Conservation (phyloP, 2,329 filamentous ascomycete genomes). For the Fusarium fujikuroi region DNA sequence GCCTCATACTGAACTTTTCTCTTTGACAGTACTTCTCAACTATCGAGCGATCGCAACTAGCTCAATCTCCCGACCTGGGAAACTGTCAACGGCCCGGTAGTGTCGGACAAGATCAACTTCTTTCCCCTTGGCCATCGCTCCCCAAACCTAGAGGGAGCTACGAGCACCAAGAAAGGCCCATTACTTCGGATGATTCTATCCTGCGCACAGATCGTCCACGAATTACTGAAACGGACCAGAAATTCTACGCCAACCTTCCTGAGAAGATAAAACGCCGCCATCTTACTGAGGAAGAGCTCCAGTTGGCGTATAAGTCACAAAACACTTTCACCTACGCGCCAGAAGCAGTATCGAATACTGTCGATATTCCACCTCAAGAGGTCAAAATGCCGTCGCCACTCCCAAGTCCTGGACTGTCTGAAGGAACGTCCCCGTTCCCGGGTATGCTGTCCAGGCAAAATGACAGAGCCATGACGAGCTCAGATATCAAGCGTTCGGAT, state of each 20-base stretch:
- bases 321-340: conserved; percentile 50
- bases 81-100: conserved; percentile 30
- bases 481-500: conserved; percentile 54
- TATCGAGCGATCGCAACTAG: conserved; percentile 75
- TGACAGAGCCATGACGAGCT: conserved; percentile 26
- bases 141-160: conserved; percentile 27
- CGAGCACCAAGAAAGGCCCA: conserved; percentile 30
- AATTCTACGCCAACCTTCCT: conserved; percentile 76
- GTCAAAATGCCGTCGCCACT: conserved; percentile 39
- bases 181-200: conserved; percentile 32
- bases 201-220: conserved; percentile 41
- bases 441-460: conserved; percentile 42
- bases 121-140: conserved; percentile 11
- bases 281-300: conserved; percentile 77
- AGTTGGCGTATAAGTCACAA: conserved; percentile 57
- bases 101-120: conserved; percentile 30
- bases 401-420: conserved; percentile 36
- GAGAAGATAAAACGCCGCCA: conserved; percentile 77
- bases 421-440: conserved; percentile 34
- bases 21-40: conserved; percentile 74
- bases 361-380: conserved; percentile 38
- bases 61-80: conserved; percentile 53
- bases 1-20: conserved; percentile 32
- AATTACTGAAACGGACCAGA: conserved; percentile 65
- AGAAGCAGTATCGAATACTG: conserved; percentile 42